A percentile compares a stretch with the other conserved stretches of the same genome.
phyloP scores from a whole-genome alignment of 768 basidiomycete species.

The Leucocoprinus birnbaumii region DNA sequence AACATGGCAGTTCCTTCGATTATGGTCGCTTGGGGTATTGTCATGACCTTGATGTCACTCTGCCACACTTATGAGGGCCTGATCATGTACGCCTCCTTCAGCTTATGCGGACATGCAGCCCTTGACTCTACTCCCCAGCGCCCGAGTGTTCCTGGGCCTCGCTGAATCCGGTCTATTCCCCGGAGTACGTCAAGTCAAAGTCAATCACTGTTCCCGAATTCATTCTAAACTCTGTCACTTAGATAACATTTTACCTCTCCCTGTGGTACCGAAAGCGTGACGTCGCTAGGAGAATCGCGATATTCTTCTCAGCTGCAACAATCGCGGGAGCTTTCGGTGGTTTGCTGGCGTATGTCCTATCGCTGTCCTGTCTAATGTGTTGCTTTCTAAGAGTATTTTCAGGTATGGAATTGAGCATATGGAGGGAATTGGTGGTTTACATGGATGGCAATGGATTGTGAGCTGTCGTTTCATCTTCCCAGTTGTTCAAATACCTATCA shows the following conservation, averaged over 20 bases:
- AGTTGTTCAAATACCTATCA: neutral
- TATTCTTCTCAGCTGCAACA: slow-evolving; percentile 65
- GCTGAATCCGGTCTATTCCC: slow-evolving; percentile 37
- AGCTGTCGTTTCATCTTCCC: slow-evolving; percentile 13
- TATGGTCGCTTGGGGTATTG: slow-evolving; percentile 30
- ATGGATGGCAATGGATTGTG: slow-evolving; percentile 52
- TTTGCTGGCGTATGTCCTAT: slow-evolving; percentile 32
- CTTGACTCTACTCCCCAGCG: slow-evolving; percentile 18
- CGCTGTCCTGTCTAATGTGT: neutral
- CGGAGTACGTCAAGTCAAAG: slow-evolving; percentile 22
- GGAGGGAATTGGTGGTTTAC: slow-evolving; percentile 34
- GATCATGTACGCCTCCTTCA: slow-evolving; percentile 21
- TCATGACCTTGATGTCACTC: slow-evolving; percentile 31
- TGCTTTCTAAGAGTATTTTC: slow-evolving; percentile 20
- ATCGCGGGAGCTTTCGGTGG: slow-evolving; percentile 39
- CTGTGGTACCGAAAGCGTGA: slow-evolving; percentile 62
- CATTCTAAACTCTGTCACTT: neutral
- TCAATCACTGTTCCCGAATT: neutral
- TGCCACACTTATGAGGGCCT: slow-evolving; percentile 27
- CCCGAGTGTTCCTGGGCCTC: slow-evolving; percentile 37
- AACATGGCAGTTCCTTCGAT: slow-evolving; percentile 24
- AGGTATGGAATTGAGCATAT: slow-evolving; percentile 43
- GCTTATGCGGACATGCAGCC: neutral
- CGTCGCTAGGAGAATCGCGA: slow-evolving; percentile 53
- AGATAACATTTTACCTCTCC: slow-evolving; percentile 46